phyloP scores from a whole-genome alignment of 257 asterid genomes.

The Jacaranda mimosifolia region DNA sequence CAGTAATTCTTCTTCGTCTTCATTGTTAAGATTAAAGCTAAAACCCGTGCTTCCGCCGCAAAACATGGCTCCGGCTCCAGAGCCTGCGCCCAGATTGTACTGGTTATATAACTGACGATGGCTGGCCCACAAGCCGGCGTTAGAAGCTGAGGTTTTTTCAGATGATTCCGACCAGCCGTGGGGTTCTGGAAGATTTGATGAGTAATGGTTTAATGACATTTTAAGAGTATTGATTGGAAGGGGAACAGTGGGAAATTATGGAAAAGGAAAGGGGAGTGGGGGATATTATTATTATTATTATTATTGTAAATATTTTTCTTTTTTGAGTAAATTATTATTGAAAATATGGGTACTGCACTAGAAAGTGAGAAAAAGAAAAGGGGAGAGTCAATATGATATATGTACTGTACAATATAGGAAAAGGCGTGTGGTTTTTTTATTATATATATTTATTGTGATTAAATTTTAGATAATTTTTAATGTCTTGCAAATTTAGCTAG shows the following conservation, averaged over 20 bases:
- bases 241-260: conserved; percentile 33
- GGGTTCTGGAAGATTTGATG: conserved; percentile 50
- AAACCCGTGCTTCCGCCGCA: conserved; percentile 14
- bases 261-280: background rate
- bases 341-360: too few species aligned
- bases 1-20: conserved; percentile 40
- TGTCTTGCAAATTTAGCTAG: too few species aligned
- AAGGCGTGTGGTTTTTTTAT: too few species aligned
- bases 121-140: background rate
- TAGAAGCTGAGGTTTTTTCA: conserved; percentile 26
- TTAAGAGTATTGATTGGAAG: conserved; percentile 3
- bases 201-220: conserved; percentile 66
- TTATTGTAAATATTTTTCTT: conserved; percentile 12
- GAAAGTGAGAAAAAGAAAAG: too few species aligned
- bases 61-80: conserved; percentile 5
- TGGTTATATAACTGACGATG: background rate
- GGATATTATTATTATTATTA: background rate
- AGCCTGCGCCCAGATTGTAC: background rate
- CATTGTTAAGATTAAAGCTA: conserved; percentile 59
- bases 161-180: conserved; percentile 43
- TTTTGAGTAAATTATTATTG: conserved; percentile 24
- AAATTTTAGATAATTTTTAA: too few species aligned
- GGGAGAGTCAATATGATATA: too few species aligned
- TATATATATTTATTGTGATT: background rate
- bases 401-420: too few species aligned